phyloP scores from a whole-genome alignment of 2,329 filamentous ascomycete species.

The Fusarium succisae region DNA sequence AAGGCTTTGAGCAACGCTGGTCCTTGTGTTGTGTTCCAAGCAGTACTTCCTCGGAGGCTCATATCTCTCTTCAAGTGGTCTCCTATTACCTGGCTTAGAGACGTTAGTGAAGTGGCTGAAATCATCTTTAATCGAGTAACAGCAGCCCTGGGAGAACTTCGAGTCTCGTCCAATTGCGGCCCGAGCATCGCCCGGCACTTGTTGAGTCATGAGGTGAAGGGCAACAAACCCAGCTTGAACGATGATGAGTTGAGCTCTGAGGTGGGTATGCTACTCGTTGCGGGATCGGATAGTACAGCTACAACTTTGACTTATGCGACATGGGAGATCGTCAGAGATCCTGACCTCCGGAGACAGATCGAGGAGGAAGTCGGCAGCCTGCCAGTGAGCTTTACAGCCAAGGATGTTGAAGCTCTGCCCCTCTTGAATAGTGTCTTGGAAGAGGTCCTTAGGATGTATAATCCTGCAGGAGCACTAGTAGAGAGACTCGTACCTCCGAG shows the following conservation, averaged over 20 bases:
- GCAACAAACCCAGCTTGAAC: neutral
- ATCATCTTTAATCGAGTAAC: neutral
- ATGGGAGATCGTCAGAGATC: neutral
- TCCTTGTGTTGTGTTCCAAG: neutral
- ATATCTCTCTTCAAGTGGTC: neutral
- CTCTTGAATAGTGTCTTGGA: neutral
- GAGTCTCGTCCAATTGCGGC: neutral
- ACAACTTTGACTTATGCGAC: conserved; percentile 2
- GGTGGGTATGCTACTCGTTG: conserved; percentile 2
- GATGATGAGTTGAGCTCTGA: conserved; percentile 10
- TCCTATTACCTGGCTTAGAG: neutral
- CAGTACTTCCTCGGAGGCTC: neutral
- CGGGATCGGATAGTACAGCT: conserved; percentile 11
- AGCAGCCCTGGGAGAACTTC: neutral
- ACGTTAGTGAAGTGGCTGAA: neutral
- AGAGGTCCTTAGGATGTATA: neutral
- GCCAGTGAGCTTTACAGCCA: neutral
- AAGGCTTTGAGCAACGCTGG: neutral
- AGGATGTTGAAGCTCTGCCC: neutral
- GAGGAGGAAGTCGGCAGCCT: neutral
- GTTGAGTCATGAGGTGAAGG: neutral
- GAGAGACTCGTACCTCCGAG: neutral
- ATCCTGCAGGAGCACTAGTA: neutral
- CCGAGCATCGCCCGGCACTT: neutral
- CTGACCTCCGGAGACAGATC: neutral